Base-by-base conservation (phyloP, 228 moss, liverwort and hornwort species). In the Sphagnum fallax region DNA sequence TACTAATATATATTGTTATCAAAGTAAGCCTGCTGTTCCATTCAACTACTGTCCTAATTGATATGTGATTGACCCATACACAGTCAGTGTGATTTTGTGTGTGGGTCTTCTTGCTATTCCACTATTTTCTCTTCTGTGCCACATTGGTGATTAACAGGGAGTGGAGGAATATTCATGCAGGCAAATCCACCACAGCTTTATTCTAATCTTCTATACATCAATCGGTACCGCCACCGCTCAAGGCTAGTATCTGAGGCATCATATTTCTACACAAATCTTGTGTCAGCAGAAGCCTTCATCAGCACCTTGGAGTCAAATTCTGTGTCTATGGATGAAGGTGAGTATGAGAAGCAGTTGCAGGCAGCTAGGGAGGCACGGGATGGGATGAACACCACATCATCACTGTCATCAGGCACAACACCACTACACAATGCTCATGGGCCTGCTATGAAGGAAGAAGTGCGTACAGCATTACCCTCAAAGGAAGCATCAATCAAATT, bases 131-230 rank as follows among this genome's bases (percentile, higher is more conserved):
- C 32, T 32, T 32, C 32, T 32, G 32, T 32, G 32, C 32, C 32
- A 32, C 32, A 32, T 32, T 32, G 32, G 32, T 32, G 32, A 32
- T 32, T 32, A 32, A 32, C 32, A 32, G 32, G 32, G 32, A 32
- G 32, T 32, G 32, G 32, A 32, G 32, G 32, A 32, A 32, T 32
- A 32, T 32, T 32, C 32, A 32, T 75, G 76, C 80, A 98, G 97
- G 90, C 98, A 61, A 98, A 98, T 73, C 98, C 98, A 73, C 98
- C 98, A 60, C 98, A 98, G 77, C 76, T 98, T 69, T 90, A 94
- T 69, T 94, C 94, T 48, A 98, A 98, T 83, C 98, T 98, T 71
- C 84, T 88, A 64, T 98, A 93, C 72, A 98, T 98, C 68, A 88
- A 71, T 62, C 94, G 94, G 49, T 98, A 93, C 53, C 90, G 98